A percentile compares a stretch with the other conserved stretches of the same genome.
Conservation (phyloP, 495 filamentous ascomycete species). For the Xylaria venustula region DNA sequence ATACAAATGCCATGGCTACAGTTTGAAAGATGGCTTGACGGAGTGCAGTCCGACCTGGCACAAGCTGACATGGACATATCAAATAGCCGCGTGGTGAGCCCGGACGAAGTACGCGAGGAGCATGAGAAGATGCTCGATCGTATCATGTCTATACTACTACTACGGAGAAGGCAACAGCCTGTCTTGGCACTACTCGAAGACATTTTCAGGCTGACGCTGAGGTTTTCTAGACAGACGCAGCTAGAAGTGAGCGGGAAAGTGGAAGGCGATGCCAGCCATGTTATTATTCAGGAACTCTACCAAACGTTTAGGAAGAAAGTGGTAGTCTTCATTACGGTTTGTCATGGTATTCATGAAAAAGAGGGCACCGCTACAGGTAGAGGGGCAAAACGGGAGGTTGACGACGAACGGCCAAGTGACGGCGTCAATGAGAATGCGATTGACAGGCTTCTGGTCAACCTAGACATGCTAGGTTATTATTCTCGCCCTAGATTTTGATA, state of each 20-base stretch:
- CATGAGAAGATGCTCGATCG: constrained; percentile 77
- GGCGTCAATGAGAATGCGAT: constrained; percentile 44
- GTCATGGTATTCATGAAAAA: constrained; percentile 59
- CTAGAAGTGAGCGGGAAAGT: constrained; percentile 18
- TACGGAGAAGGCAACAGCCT: constrained; percentile 66
- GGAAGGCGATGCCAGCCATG: constrained; percentile 34
- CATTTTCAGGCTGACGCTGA: constrained; percentile 69
- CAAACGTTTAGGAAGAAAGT: constrained; percentile 63
- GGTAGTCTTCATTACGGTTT: constrained; percentile 65
- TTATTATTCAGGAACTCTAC: constrained; percentile 56
- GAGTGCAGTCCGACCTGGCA: constrained; percentile 54
- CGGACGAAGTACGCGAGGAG: constrained; percentile 63
- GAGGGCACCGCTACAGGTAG: constrained; percentile 54
- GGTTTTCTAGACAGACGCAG: constrained; percentile 51
- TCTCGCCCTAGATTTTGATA: constrained; percentile 20
- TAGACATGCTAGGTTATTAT: constrained; percentile 66
- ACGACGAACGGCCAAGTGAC: constrained; percentile 22
- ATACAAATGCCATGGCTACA: constrained; percentile 67
- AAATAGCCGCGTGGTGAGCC: constrained; percentile 46
- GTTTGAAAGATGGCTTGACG: constrained; percentile 64
- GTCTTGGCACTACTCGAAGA: constrained; percentile 74
- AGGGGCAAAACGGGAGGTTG: constrained; percentile 32
- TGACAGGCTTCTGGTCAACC: constrained; percentile 50
- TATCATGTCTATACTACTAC: constrained; percentile 71
- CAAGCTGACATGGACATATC: constrained; percentile 24